Percentiles rank a stretch among this genome's conserved stretches.
Evolutionary conservation across 2,329 filamentous ascomycete genomes (phyloP).

Genomic region (Xylariaceae sp.): DNA sequence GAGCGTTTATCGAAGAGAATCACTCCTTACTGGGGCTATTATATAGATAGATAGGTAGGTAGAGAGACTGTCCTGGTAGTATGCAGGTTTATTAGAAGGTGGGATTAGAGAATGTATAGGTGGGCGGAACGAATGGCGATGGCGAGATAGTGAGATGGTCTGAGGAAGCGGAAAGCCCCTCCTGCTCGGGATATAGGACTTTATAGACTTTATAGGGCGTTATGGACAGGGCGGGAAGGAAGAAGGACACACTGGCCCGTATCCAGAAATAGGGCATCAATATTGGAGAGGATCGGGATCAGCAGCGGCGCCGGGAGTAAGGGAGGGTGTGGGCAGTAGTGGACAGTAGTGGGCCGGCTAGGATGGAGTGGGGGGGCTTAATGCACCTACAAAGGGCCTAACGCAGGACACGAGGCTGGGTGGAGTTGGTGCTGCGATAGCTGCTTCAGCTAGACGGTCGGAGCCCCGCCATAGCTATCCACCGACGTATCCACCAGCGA

Average conservation of each 20-base stretch:
- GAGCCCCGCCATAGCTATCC: constrained; percentile 11
- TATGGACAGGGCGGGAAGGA: constrained; percentile 9
- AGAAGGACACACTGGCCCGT: constrained; percentile 2
- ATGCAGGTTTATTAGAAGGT: neutral
- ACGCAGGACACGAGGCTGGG: constrained; percentile 6
- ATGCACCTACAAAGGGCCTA: constrained; percentile 3
- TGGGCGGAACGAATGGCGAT: too few relatives aligned
- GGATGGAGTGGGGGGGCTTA: constrained; percentile 5
- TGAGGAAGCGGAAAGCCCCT: neutral
- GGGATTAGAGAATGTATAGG: neutral
- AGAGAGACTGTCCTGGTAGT: neutral
- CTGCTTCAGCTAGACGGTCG: neutral
- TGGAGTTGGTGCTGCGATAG: constrained; percentile 3
- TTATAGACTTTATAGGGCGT: constrained; percentile 12
- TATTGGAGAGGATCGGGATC: constrained; percentile 14
- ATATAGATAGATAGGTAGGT: neutral
- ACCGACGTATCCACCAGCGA: neutral
- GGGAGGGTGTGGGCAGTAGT: neutral
- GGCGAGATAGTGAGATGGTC: constrained; percentile 1
- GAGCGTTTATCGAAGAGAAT: neutral
- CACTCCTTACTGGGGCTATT: neutral
- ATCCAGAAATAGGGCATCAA: constrained; percentile 13
- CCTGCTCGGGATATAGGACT: constrained; percentile 3
- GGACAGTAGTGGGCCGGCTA: neutral
- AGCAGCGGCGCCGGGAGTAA: constrained; percentile 6